These are phyloP conservation scores for Mycena vulgaris DNA, from an alignment of 768 basidiomycete species.

Conservation along the genomic window DNA sequence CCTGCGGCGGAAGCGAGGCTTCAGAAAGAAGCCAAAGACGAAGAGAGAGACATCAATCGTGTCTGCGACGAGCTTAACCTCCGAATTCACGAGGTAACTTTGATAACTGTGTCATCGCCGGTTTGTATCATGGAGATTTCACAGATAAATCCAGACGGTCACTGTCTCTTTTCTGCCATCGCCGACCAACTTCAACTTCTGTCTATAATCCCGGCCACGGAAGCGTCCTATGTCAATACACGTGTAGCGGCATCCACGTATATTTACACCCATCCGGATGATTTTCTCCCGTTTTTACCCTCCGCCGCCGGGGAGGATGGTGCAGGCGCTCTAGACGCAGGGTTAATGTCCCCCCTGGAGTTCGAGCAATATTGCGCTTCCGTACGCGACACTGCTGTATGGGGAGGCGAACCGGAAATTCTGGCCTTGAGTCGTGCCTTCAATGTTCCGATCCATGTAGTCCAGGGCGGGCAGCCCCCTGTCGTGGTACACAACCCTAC, in stretches of 20 bases:
- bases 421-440: constrained; percentile 88
- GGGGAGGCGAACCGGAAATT: constrained; percentile 99
- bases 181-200: constrained; percentile 92
- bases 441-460: constrained; percentile 89
- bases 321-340: constrained; percentile 72
- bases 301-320: constrained; percentile 80
- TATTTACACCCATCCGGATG: constrained; percentile 86
- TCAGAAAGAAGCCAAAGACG: constrained; percentile 76
- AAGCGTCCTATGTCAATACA: constrained; percentile 73
- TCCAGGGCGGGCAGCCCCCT: constrained; percentile 86
- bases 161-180: constrained; percentile 95
- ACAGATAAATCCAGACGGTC: constrained; percentile 94
- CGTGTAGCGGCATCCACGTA: constrained; percentile 85
- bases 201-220: constrained; percentile 68
- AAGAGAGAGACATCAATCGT: constrained; percentile 73
- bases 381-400: constrained; percentile 88
- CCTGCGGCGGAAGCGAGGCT: constrained; percentile 72
- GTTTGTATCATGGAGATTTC: constrained; percentile 5
- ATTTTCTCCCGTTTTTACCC: constrained; percentile 95
- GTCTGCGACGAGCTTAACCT: constrained; percentile 78
- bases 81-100: constrained; percentile 72
- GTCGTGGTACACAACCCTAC: constrained; percentile 87
- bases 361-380: constrained; percentile 83
- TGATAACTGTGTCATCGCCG: constrained; percentile 51
- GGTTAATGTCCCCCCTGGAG: constrained; percentile 77